Evolutionary conservation across 345 rosid species (phyloP), one percentile per base, ranked within the genome.

Genomic region (Brassica nigra): DNA sequence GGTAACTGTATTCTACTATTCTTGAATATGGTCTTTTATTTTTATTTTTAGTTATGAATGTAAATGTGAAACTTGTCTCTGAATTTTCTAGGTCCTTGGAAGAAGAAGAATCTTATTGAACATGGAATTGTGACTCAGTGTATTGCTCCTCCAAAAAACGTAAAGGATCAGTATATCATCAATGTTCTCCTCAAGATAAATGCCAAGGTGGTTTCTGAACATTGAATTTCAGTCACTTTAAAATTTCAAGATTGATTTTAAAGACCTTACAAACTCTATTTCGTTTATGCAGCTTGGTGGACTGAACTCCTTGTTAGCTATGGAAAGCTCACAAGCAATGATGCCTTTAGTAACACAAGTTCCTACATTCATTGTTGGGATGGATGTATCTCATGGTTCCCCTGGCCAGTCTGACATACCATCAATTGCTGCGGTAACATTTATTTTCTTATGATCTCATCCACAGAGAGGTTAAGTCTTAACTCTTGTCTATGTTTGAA

Each of bases 301-400:
- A 7, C 75, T 95, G 77, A 95, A 93, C 74, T 90, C 97, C 0
- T 0, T 91, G 81, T 77, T 95, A 47, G 82, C 92, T 6, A 78
- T 95, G 66, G 97, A 95, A 75, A 90, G 84, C 3, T 70, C 90
- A 30, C 96, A 82, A 31, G 82, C 89, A 14, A 86, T 92, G 15
- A 44, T 52, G n/a, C 93, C 99, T 5, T 7, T 85, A 18, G 86
- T 93, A 37, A 93, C 97, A 0, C 84, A 86, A 86, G 84, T 73
- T 78, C 99, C 99, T 3, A 89, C 99, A 1, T 80, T 95, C 37
- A 93, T 95, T 75, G 86, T 95, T 37, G 99, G 99, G 8, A 95
- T 95, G 97, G 99, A 95, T 83, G 99, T 95, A 2, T 91, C 98
- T 0, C 99, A 92, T 79, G 99, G 99, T 39, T 95, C 99, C 12